phyloP scores from a whole-genome alignment of 768 basidiomycete species.

The Neoboletus brunneissimus region DNA sequence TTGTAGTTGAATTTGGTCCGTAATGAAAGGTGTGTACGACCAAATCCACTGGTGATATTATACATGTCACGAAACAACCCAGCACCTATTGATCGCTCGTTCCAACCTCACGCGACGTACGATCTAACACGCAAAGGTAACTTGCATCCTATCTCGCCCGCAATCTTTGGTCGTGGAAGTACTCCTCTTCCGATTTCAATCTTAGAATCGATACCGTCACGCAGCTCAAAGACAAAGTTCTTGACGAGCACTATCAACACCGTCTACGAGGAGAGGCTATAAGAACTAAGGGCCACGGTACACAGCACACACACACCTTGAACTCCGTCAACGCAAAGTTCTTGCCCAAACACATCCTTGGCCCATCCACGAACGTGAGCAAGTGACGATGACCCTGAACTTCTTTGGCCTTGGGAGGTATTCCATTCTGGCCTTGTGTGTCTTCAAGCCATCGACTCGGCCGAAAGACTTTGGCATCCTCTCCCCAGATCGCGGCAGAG shows the following conservation, averaged over 20 bases:
- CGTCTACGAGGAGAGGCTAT: constrained; percentile 18
- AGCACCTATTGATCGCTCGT: too few relatives aligned
- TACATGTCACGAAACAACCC: too few relatives aligned
- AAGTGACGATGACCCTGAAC: constrained; percentile 49
- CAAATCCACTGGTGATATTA: too few relatives aligned
- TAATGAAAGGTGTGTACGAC: too few relatives aligned
- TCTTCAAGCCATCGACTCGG: constrained; percentile 52
- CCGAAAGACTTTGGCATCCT: too few relatives aligned
- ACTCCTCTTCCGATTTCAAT: constrained; percentile 9
- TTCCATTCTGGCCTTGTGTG: constrained; percentile 11
- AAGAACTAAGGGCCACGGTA: too few relatives aligned
- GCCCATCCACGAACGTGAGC: constrained; percentile 49
- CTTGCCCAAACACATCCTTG: constrained; percentile 47
- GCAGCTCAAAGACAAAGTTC: constrained; percentile 35
- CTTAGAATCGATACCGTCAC: constrained; percentile 36
- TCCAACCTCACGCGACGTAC: too few relatives aligned
- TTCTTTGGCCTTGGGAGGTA: constrained; percentile 32
- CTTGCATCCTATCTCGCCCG: constrained; percentile 22
- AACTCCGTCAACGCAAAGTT: constrained; percentile 42
- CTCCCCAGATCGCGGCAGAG: background rate
- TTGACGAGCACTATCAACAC: constrained; percentile 41
- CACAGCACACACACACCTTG: constrained; percentile 23
- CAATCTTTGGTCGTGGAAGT: constrained; percentile 9
- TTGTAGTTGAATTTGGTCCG: too few relatives aligned
- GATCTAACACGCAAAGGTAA: constrained; percentile 25